Evolutionary conservation across 176 grass and related monocot species (phyloP).

Genomic region (Juncus inflexus): DNA sequence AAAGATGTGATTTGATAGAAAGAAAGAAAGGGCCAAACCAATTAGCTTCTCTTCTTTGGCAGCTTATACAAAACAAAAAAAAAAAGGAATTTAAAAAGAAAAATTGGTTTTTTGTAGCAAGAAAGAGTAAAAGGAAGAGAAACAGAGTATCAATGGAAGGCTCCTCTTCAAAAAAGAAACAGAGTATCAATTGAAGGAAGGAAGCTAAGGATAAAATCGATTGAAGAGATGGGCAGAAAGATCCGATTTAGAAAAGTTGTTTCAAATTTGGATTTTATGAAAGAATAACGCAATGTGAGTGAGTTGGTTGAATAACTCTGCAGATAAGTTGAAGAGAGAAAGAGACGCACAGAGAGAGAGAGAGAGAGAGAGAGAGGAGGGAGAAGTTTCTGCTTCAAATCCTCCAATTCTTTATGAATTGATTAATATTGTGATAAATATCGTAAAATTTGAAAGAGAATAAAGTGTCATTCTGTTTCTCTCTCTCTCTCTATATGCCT

Average conservation of each 20-base stretch:
- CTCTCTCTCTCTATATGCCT: slow-evolving; percentile 16
- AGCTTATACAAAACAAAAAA: slow-evolving; percentile 11
- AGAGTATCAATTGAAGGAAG: slow-evolving; percentile 10
- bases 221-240: slow-evolving; percentile 11
- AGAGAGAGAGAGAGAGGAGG: slow-evolving; percentile 12
- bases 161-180: slow-evolving; percentile 29
- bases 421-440: slow-evolving; percentile 17
- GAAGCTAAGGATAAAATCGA: slow-evolving; percentile 1
- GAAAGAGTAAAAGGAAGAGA: not conserved
- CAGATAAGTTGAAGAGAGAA: not conserved
- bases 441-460: slow-evolving; percentile 29
- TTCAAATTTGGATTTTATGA: slow-evolving; percentile 2
- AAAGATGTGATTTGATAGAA: slow-evolving; percentile 64
- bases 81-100: too few relatives aligned
- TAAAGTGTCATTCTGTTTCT: slow-evolving; percentile 27
- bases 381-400: slow-evolving; percentile 27
- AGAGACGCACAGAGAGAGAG: slow-evolving; percentile 1
- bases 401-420: slow-evolving; percentile 11
- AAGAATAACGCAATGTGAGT: too few relatives aligned
- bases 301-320: slow-evolving; percentile 5
- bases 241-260: slow-evolving; percentile 17
- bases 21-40: slow-evolving; percentile 23
- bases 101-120: slow-evolving; percentile 8
- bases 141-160: slow-evolving; percentile 9
- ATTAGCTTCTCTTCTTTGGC: slow-evolving; percentile 17